Conservation (phyloP, 1,284 basidiomycete genomes). For the Apiotrichum porosum region DNA sequence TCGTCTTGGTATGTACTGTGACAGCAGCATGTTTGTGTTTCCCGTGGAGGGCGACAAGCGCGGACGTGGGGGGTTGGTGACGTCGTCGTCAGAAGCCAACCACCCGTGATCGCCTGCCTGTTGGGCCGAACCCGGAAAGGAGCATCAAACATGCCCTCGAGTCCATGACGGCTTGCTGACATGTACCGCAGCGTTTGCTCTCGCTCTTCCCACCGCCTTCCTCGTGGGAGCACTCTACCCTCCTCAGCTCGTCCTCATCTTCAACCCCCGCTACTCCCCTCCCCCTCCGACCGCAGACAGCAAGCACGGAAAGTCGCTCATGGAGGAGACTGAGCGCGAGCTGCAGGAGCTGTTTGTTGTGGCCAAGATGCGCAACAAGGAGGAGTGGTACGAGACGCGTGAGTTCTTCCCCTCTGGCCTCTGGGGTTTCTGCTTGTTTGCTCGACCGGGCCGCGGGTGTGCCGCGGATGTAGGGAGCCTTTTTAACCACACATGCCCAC, state of each 20-base stretch:
- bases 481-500: too few species aligned
- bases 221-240: slow-evolving; percentile 61
- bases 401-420: slow-evolving; percentile 16
- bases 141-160: too few species aligned
- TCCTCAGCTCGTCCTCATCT: slow-evolving; percentile 57
- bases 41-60: too few species aligned
- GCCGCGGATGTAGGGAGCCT: too few species aligned
- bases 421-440: slow-evolving; percentile 8
- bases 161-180: too few species aligned
- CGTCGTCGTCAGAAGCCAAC: too few species aligned
- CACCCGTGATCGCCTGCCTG: background rate
- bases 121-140: background rate
- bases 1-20: slow-evolving; percentile 6
- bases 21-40: too few species aligned
- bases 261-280: slow-evolving; percentile 68
- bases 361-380: slow-evolving; percentile 49
- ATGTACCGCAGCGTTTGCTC: slow-evolving; percentile 24
- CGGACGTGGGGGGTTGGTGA: background rate
- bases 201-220: slow-evolving; percentile 41
- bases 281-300: slow-evolving; percentile 61
- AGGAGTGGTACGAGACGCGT: slow-evolving; percentile 49
- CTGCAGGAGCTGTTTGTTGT: slow-evolving; percentile 66
- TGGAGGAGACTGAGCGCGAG: slow-evolving; percentile 60
- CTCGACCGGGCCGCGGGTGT: too few species aligned
- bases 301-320: slow-evolving; percentile 60